These are phyloP conservation scores for Talaromyces sp. DNA, from an alignment of 2,329 filamentous ascomycete genomes.

Conservation along the genomic window DNA sequence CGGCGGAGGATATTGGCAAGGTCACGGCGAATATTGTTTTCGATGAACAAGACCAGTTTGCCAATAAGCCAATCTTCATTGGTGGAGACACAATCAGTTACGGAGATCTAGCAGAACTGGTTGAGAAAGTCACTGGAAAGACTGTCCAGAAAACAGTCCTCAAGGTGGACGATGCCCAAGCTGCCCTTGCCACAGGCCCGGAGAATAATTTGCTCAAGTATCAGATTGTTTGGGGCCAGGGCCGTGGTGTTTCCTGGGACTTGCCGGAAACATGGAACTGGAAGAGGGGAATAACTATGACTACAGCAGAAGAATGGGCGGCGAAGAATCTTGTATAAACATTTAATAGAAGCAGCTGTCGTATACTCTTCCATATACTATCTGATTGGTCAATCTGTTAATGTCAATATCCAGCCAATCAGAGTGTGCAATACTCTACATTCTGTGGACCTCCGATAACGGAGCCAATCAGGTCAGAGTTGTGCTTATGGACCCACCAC, in stretches of 20 bases:
- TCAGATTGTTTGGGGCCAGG: conserved; percentile 55
- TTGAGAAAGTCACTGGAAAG: conserved; percentile 43
- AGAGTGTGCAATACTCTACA: not conserved
- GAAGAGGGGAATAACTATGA: conserved; percentile 39
- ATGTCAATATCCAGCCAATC: not conserved
- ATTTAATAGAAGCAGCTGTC: not conserved
- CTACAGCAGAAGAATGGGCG: conserved; percentile 19
- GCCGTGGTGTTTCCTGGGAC: conserved; percentile 57
- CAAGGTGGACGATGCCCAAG: conserved; percentile 42
- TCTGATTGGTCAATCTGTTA: not conserved
- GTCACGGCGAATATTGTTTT: conserved; percentile 54
- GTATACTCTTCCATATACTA: too few relatives aligned
- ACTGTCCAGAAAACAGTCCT: conserved; percentile 49
- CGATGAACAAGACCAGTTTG: conserved; percentile 21
- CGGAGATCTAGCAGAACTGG: conserved; percentile 47
- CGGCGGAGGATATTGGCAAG: conserved; percentile 59
- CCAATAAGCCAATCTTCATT: conserved; percentile 50
- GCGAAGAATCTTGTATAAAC: not conserved
- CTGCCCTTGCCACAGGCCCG: conserved; percentile 45
- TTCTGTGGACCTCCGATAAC: not conserved
- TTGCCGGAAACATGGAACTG: conserved; percentile 51
- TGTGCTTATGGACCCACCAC: not conserved
- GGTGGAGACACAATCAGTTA: conserved; percentile 63
- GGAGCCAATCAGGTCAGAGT: not conserved
- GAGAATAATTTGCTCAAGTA: conserved; percentile 55